Evolutionary conservation across 78 protist species (phyloP).

Genomic region (Anaeramoeba flamelloides): DNA sequence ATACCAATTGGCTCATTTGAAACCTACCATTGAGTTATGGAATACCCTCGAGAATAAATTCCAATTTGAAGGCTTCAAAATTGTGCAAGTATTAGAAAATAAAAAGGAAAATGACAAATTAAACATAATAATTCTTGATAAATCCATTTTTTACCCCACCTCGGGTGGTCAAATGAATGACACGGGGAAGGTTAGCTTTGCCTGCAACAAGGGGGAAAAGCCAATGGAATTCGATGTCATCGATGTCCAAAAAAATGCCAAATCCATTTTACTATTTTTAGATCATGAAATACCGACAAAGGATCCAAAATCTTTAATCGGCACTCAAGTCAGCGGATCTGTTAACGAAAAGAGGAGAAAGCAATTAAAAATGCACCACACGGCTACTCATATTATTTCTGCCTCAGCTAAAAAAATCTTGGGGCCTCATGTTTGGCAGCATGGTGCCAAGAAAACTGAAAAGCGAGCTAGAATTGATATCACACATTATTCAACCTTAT

Average conservation of each 20-base stretch:
- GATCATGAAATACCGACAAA: too few relatives aligned
- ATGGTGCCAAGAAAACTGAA: constrained; percentile 14
- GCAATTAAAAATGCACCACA: constrained; percentile 13
- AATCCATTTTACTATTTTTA: too few relatives aligned
- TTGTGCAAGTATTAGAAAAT: too few relatives aligned
- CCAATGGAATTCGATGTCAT: too few relatives aligned
- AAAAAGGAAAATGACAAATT: not conserved
- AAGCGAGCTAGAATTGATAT: constrained; percentile 14
- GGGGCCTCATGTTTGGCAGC: constrained; percentile 28
- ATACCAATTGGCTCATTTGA: too few relatives aligned
- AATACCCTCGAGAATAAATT: too few relatives aligned
- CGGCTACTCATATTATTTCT: constrained; percentile 23
- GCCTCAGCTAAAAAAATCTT: constrained; percentile 6
- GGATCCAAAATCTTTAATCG: too few relatives aligned
- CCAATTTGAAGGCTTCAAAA: too few relatives aligned
- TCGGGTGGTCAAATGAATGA: constrained; percentile 33
- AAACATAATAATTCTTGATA: constrained; percentile 11
- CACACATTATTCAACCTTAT: constrained; percentile 13
- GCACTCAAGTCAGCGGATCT: not conserved
- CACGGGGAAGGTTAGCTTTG: constrained; percentile 9
- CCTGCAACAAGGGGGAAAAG: too few relatives aligned
- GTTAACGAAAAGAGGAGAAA: constrained; percentile 11
- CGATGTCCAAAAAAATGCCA: too few relatives aligned
- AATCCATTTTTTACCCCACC: constrained; percentile 23
- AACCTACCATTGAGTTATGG: too few relatives aligned